Evolutionary conservation across 495 filamentous ascomycete species (phyloP).

Genomic region (Neurospora cerealis): DNA sequence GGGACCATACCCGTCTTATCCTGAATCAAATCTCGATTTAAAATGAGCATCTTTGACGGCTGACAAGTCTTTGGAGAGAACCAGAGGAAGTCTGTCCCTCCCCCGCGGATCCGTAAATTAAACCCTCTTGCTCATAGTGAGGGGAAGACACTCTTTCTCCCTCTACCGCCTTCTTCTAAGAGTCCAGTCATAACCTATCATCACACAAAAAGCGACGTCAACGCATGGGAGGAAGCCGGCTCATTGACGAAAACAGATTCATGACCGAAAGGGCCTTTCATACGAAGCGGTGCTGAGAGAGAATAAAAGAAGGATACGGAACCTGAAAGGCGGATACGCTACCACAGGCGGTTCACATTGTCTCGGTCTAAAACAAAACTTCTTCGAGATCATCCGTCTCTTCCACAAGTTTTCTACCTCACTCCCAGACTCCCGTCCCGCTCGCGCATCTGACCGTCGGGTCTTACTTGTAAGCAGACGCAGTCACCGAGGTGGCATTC

Average conservation of each 20-base stretch:
- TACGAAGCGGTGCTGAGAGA: neutral
- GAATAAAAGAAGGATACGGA: neutral
- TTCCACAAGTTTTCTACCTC: neutral
- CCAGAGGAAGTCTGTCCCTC: neutral
- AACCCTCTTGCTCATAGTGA: neutral
- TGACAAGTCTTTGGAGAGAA: neutral
- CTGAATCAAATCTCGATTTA: neutral
- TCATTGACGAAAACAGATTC: neutral
- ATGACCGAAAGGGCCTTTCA: neutral
- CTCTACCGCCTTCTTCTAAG: neutral
- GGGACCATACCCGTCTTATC: neutral
- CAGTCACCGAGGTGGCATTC: neutral
- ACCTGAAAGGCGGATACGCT: neutral
- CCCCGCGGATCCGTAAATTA: neutral
- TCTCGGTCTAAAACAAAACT: neutral
- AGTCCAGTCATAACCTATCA: neutral
- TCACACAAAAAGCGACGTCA: neutral
- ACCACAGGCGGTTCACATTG: neutral
- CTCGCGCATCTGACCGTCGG: neutral
- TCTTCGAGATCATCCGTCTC: neutral
- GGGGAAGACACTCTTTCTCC: neutral
- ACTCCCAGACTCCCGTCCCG: neutral
- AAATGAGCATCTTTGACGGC: neutral
- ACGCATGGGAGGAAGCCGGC: neutral
- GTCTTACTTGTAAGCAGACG: neutral